Evolutionary conservation across 2,329 filamentous ascomycete genomes (phyloP), one percentile per base, ranked within the genome.

Genomic region (Trichophyton simii): DNA sequence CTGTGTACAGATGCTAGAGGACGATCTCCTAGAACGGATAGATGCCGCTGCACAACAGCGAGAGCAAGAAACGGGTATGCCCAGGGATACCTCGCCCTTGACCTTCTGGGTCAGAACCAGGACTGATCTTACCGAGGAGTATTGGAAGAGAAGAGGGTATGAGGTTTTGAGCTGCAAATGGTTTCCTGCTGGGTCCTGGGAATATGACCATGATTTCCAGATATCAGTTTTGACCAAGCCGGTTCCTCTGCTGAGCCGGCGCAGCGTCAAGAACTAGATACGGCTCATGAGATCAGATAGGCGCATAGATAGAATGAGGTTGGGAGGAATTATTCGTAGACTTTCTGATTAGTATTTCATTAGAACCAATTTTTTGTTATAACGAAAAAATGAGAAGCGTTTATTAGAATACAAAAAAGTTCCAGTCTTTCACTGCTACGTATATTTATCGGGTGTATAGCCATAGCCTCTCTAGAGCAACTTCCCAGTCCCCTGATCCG

Each of bases 81-180:
- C 52, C 2, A 20, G 41, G 6, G 58, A 52, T 38, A 50, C 44
- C 25, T 48, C 46, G 18, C 58, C 34, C 3, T 36, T 64, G 36
- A 64, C 46, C 18, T 60, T 64, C 41, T 64, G 63, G 63, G 61
- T 64, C 13, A 34, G 61, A 44, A 44, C 61, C 7, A 64, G 38
- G 28, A 44, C 54, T n/a, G 58, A 62, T 31, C 15, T 34, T 1
- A 31, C n/a, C 15, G 61, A 28, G 36, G 57, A 20, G n/a, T 64
- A 64, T 48, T 64, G 63, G 63, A 48, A 62, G 42, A 61, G 63
- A 46, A 60, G 63, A 58, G 63, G 61, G 6, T 64, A 61, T 48
- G 20, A 58, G 28, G 7, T 28, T 20, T 42, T 64, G 13, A 34
- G 60, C 22, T 48, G 48, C 18, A 61, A 61, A 28, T 34, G 57